These are phyloP conservation scores for Avena eriantha DNA, from an alignment of 176 grass and related monocot genomes.

Conservation along the genomic window DNA sequence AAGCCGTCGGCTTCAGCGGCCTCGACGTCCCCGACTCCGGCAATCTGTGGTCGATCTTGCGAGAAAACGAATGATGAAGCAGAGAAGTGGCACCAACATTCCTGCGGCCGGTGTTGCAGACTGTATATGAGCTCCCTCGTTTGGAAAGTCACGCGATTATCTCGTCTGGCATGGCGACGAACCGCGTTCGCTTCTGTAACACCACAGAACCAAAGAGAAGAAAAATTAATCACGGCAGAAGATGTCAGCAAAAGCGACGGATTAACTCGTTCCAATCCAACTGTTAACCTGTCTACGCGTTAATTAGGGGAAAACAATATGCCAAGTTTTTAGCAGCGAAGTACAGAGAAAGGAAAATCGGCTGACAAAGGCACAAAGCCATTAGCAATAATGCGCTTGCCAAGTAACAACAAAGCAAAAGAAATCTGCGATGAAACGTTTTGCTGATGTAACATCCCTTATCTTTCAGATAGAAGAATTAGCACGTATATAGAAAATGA, in stretches of 20 bases:
- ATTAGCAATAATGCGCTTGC: slow-evolving; percentile 4
- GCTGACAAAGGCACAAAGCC: slow-evolving; percentile 15
- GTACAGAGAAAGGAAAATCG: background rate
- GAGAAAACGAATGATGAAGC: background rate
- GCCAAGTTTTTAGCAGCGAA: background rate
- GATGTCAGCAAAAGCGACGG: slow-evolving; percentile 30
- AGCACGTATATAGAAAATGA: background rate
- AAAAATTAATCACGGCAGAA: background rate
- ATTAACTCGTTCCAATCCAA: background rate
- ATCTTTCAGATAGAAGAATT: slow-evolving; percentile 28
- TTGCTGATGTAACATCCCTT: slow-evolving; percentile 7
- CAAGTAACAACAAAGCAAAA: background rate
- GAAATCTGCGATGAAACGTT: slow-evolving; percentile 25
- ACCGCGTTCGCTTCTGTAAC: slow-evolving; percentile 83
- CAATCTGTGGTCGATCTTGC: background rate
- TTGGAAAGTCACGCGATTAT: slow-evolving; percentile 59
- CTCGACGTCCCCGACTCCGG: background rate
- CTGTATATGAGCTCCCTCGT: background rate
- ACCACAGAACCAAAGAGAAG: slow-evolving; percentile 23
- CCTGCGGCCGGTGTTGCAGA: too few species aligned
- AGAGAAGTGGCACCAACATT: too few species aligned
- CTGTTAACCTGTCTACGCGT: slow-evolving; percentile 4
- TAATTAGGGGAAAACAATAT: slow-evolving; percentile 35
- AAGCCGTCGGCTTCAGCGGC: too few species aligned
- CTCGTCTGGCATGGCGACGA: slow-evolving; percentile 75